Percentiles rank a stretch among this genome's conserved stretches.
These are phyloP conservation scores for Zoysia japonica DNA, from an alignment of 176 grass and related monocot genomes.

Conservation along the genomic window DNA sequence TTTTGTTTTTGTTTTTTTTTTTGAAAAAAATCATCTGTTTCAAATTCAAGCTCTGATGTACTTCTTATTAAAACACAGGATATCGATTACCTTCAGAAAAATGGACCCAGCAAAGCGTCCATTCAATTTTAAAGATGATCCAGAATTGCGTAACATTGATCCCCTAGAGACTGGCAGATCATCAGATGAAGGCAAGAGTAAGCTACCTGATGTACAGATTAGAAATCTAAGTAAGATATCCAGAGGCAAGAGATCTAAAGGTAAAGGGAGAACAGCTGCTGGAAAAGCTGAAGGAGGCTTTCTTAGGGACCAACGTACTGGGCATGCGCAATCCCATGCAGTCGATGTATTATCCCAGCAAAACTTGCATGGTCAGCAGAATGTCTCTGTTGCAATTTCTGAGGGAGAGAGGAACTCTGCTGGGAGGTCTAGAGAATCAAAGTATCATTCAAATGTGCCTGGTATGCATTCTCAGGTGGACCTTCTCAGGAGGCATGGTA, in stretches of 20 bases:
- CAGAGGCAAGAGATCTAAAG: slow-evolving; percentile 47
- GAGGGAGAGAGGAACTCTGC: slow-evolving; percentile 30
- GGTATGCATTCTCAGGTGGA: slow-evolving; percentile 11
- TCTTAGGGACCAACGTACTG: slow-evolving; percentile 36
- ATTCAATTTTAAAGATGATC: slow-evolving; percentile 55
- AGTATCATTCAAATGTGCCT: slow-evolving; percentile 6
- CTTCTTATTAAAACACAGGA: slow-evolving; percentile 53
- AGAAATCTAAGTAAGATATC: slow-evolving; percentile 40
- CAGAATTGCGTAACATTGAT: slow-evolving; percentile 56
- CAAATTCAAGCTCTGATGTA: slow-evolving; percentile 29
- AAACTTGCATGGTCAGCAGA: slow-evolving; percentile 14
- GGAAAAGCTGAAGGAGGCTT: slow-evolving; percentile 31
- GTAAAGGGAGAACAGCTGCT: slow-evolving; percentile 47
- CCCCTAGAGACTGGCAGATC: slow-evolving; percentile 46
- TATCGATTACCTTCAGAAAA: slow-evolving; percentile 88
- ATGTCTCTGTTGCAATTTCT: slow-evolving; percentile 10
- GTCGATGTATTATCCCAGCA: neutral
- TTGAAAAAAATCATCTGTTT: slow-evolving; percentile 10
- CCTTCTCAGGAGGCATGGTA: slow-evolving; percentile 14
- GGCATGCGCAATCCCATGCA: slow-evolving; percentile 10
- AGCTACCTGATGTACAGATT: slow-evolving; percentile 20
- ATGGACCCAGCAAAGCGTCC: slow-evolving; percentile 76
- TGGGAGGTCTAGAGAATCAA: slow-evolving; percentile 27
- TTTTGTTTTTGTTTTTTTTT: slow-evolving; percentile 26
- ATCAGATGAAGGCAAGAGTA: slow-evolving; percentile 48